Conservation (phyloP, 228 moss, liverwort and hornwort species). For the Sphagnum magellanicum region DNA sequence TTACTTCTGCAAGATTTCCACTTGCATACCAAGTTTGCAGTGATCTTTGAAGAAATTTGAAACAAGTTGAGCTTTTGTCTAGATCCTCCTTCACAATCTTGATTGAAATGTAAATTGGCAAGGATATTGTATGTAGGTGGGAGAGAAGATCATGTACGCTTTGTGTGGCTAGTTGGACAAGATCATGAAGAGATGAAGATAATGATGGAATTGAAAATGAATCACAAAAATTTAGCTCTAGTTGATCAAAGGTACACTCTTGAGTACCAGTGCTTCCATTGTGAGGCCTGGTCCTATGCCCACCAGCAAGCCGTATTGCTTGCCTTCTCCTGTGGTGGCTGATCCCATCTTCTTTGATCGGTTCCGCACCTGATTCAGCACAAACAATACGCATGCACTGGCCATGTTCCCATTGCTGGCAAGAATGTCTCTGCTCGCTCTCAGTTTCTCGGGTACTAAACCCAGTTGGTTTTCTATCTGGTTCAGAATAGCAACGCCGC, state of each 20-base stretch:
- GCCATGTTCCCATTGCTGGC: constrained; percentile 12
- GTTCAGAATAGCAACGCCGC: constrained; percentile 12
- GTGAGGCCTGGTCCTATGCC: constrained; percentile 14
- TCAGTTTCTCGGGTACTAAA: constrained; percentile 10
- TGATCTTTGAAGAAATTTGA: background rate
- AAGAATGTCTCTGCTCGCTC: constrained; percentile 6
- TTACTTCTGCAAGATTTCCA: background rate
- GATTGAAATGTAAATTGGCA: no score
- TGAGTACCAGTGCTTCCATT: constrained; percentile 5
- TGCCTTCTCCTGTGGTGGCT: constrained; percentile 9
- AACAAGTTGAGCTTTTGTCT: background rate
- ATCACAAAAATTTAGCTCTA: background rate
- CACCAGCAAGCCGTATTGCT: constrained; percentile 9
- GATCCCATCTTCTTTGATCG: background rate
- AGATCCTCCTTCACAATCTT: background rate
- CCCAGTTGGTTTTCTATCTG: constrained; percentile 1
- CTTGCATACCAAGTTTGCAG: background rate
- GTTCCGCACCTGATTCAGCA: constrained; percentile 1
- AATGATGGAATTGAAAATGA: background rate
- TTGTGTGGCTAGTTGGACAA: no score
- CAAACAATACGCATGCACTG: constrained; percentile 10
- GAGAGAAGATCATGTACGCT: no score
- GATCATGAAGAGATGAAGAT: no score
- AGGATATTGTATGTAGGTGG: no score
- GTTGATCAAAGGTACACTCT: background rate